A percentile compares a stretch with the other conserved stretches of the same genome.
These are phyloP conservation scores for Canavalia ensiformis DNA, from an alignment of 306 rosid species.

Conservation along the genomic window DNA sequence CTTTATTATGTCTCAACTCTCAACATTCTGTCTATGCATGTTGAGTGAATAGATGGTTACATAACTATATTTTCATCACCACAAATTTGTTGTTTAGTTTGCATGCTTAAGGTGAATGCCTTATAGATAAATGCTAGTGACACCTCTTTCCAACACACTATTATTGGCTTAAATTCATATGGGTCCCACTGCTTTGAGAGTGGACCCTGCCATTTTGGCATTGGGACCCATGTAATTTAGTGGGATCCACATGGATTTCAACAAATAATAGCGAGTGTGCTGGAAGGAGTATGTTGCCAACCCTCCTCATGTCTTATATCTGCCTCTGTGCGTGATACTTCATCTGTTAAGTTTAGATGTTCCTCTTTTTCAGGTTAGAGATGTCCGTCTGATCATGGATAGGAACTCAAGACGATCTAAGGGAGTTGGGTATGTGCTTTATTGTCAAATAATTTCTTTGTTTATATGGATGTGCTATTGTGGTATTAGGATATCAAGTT, in stretches of 20 bases:
- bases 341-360: slow-evolving; percentile 4
- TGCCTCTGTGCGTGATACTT: slow-evolving; percentile 9
- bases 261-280: too few species aligned
- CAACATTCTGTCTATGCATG: slow-evolving; percentile 59
- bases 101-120: slow-evolving; percentile 41
- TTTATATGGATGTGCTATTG: slow-evolving; percentile 57
- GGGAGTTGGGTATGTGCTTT: slow-evolving; percentile 96
- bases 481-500: slow-evolving; percentile 61
- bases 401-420: slow-evolving; percentile 98
- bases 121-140: background rate
- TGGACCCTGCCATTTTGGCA: too few species aligned
- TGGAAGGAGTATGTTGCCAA: too few species aligned
- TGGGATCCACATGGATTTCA: too few species aligned
- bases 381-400: slow-evolving; percentile 99
- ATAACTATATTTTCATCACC: slow-evolving; percentile 46
- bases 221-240: too few species aligned
- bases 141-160: too few species aligned
- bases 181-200: too few species aligned
- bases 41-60: slow-evolving; percentile 58
- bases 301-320: background rate
- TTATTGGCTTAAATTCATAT: too few species aligned
- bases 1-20: slow-evolving; percentile 60
- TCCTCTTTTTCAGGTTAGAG: slow-evolving; percentile 81
- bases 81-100: slow-evolving; percentile 45
- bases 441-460: slow-evolving; percentile 36